Evolutionary conservation across 2,329 filamentous ascomycete species (phyloP).

Genomic region (Scleromitrula shiraiana): DNA sequence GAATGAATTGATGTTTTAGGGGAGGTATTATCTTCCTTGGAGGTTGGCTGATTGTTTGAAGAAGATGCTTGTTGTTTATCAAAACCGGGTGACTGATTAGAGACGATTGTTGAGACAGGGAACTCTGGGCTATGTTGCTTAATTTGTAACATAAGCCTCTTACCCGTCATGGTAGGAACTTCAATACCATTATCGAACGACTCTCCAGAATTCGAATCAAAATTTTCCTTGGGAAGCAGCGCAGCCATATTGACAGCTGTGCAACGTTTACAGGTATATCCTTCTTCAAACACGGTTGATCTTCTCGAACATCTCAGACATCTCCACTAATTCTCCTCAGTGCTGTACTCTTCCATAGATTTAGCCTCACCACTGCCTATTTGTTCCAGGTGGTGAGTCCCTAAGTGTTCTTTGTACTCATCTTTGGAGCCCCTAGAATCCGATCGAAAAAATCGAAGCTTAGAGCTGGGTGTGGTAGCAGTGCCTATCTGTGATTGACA

Average conservation of each 20-base stretch:
- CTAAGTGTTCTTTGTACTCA: neutral
- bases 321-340: neutral
- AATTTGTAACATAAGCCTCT: too few relatives aligned
- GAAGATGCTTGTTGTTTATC: too few relatives aligned
- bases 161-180: too few relatives aligned
- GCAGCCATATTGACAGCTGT: neutral
- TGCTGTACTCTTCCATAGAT: neutral
- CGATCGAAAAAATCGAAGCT: neutral
- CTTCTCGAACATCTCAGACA: neutral
- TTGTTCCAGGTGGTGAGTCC: neutral
- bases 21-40: too few relatives aligned
- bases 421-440: neutral
- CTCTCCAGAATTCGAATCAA: neutral
- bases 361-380: neutral
- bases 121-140: too few relatives aligned
- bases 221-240: neutral
- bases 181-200: too few relatives aligned
- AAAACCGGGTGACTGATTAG: too few relatives aligned
- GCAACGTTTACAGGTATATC: neutral
- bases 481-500: neutral
- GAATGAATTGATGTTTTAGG: too few relatives aligned
- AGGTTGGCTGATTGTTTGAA: too few relatives aligned
- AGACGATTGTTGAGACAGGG: too few relatives aligned
- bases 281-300: neutral
- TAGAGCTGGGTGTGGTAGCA: neutral